These are phyloP conservation scores for Arxiozyma heterogenica DNA, from an alignment of 1,139 yeast genomes.

Conservation along the genomic window DNA sequence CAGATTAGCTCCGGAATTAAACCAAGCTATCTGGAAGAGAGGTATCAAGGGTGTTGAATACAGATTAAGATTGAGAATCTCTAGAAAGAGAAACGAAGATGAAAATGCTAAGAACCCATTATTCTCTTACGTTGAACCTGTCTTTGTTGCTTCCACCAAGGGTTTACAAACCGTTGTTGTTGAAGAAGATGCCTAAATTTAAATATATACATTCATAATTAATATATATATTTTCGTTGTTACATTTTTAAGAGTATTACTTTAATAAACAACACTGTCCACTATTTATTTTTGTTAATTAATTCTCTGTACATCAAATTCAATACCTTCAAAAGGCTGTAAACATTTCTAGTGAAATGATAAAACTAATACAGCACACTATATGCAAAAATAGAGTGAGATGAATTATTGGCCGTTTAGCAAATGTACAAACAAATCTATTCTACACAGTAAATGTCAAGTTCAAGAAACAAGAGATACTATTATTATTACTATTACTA, in stretches of 20 bases:
- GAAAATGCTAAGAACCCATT: conserved; percentile 98
- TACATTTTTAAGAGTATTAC: background rate
- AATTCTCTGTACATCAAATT: background rate
- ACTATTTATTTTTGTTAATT: no score
- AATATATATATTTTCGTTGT: background rate
- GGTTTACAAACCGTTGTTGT: conserved; percentile 97
- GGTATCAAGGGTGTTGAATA: conserved; percentile 98
- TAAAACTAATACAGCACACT: background rate
- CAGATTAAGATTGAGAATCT: conserved; percentile 98
- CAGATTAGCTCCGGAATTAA: conserved; percentile 97
- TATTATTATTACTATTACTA: no score
- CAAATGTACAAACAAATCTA: background rate
- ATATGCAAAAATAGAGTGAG: background rate
- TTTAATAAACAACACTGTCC: background rate
- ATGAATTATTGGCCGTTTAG: background rate
- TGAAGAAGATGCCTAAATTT: conserved; percentile 66
- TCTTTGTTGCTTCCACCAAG: conserved; percentile 87
- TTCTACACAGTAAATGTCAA: background rate
- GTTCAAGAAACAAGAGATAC: background rate
- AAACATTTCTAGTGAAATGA: background rate
- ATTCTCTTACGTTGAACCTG: conserved; percentile 97
- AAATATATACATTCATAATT: conserved; percentile 6
- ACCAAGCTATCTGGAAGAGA: conserved; percentile 98
- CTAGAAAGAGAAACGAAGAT: conserved; percentile 99
- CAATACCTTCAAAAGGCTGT: background rate